These are phyloP conservation scores for Russula virescens DNA, from an alignment of 768 basidiomycete species.

Conservation along the genomic window DNA sequence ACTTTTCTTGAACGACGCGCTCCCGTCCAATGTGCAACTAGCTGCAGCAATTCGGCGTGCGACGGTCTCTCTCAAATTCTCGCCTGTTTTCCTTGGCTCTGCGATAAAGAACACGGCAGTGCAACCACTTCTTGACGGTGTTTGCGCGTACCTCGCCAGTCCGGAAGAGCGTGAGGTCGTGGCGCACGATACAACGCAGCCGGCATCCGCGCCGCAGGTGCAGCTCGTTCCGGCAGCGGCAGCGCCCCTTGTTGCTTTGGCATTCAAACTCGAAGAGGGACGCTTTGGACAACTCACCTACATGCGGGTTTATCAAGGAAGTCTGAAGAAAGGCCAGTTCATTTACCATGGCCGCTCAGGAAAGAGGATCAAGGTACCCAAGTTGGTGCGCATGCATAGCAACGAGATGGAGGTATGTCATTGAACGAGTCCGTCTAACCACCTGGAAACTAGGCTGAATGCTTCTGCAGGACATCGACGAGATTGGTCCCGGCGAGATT, in stretches of 20 bases:
- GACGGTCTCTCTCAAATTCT: constrained; percentile 84
- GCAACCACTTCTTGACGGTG: constrained; percentile 89
- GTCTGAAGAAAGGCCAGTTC: constrained; percentile 73
- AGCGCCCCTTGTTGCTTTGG: constrained; percentile 86
- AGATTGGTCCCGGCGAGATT: constrained; percentile 95
- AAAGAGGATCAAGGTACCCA: constrained; percentile 95
- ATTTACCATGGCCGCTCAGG: constrained; percentile 93
- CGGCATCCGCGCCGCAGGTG: constrained; percentile 60
- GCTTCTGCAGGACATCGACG: constrained; percentile 71
- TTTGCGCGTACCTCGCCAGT: constrained; percentile 91
- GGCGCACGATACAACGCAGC: constrained; percentile 68
- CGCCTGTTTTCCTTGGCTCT: constrained; percentile 94
- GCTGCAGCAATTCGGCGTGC: constrained; percentile 82
- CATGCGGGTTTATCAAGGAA: constrained; percentile 97
- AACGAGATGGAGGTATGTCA: constrained; percentile 92
- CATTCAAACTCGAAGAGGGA: constrained; percentile 98
- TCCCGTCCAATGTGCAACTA: constrained; percentile 67
- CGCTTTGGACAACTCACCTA: constrained; percentile 96
- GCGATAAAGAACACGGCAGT: constrained; percentile 34
- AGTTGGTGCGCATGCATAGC: constrained; percentile 95
- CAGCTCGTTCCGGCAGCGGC: constrained; percentile 75
- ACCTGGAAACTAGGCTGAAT: background rate
- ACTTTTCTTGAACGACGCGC: constrained; percentile 78
- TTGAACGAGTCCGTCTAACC: background rate
- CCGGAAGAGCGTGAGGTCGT: constrained; percentile 73